Percentiles rank a stretch among this genome's conserved stretches.
phyloP scores from a whole-genome alignment of 441 rosid species.

The Euphorbia celastroides region DNA sequence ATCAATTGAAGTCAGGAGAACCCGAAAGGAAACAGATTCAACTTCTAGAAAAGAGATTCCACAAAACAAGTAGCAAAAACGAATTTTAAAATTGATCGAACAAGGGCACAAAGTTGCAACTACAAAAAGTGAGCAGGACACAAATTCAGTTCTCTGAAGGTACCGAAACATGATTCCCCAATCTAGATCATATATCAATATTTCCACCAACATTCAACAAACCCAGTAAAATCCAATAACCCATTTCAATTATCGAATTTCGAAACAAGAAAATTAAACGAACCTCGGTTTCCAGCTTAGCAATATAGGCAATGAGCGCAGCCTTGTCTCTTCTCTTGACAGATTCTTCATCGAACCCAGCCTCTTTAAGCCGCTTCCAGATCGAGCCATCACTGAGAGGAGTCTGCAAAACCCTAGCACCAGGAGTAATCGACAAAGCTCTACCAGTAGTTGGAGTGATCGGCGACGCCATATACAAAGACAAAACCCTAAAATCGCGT shows the following conservation, averaged over 20 bases:
- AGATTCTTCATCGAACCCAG: constrained; percentile 26
- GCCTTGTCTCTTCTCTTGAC: constrained; percentile 23
- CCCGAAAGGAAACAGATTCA: neutral
- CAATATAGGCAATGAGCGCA: constrained; percentile 73
- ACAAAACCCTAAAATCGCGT: constrained; percentile 49
- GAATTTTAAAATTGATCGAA: too few relatives aligned
- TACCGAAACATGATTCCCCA: too few relatives aligned
- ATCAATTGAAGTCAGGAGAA: neutral
- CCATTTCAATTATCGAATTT: neutral
- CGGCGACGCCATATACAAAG: constrained; percentile 21
- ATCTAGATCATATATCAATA: too few relatives aligned
- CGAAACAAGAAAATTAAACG: constrained; percentile 1
- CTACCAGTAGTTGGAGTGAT: constrained; percentile 14
- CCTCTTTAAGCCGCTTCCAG: constrained; percentile 43
- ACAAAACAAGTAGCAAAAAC: neutral
- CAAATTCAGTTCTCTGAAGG: too few relatives aligned
- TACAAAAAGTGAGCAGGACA: too few relatives aligned
- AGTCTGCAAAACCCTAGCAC: constrained; percentile 18
- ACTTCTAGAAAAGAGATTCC: neutral
- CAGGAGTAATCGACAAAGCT: constrained; percentile 20
- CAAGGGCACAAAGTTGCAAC: too few relatives aligned
- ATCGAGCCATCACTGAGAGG: constrained; percentile 25
- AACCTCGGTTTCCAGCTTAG: constrained; percentile 93
- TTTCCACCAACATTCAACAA: too few relatives aligned
- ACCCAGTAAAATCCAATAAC: too few relatives aligned